Evolutionary conservation across 495 filamentous ascomycete genomes (phyloP), one percentile per base, ranked within the genome.

Genomic region (Aspergillus affinis): DNA sequence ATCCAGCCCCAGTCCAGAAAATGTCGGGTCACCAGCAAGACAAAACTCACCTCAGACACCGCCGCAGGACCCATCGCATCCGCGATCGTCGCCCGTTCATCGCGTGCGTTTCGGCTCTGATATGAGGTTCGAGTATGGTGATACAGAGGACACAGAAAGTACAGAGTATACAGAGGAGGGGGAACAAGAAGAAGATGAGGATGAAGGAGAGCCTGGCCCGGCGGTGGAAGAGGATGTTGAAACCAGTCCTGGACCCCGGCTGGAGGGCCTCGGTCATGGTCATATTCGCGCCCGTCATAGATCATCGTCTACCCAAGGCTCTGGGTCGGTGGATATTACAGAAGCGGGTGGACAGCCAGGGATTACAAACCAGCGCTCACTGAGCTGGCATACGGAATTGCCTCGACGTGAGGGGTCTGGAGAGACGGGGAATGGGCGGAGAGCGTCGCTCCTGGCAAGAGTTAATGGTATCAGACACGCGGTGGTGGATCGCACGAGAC

Each of bases 91-190:
- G 30, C 18, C 41, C 21, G 45, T 32, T 17, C 61, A 62, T 36
- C 61, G 61, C 13, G 61, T 62, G 13, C 61, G 48, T 27, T 62
- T 58, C n/a, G 61, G 61, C 4, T 23, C 51, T 5, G 61, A 62
- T 47, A 45, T 54, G 30, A 54, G 55, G 30, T 62, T 50, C 30
- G 55, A 54, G n/a, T 62, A 62, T 46, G 61, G 61, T 10, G 44
- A 52, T 6, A n/a, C 44, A 9, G 46, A 53, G 9, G 23, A 49
- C 2, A 51, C 23, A 5, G 52, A 55, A 13, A 29, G 20, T 2
- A n/a, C 23, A 26, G 10, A 32, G 6, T 2, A 46, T 18, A 19
- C 18, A 10, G 53, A 20, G 32, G 17, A 10, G 10, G 51, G 1
- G 21, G 12, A 4, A 15, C 12, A 13, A 41, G 36, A 26, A 10